Conservation (phyloP, 495 filamentous ascomycete species). For the Penicillium nucicola region DNA sequence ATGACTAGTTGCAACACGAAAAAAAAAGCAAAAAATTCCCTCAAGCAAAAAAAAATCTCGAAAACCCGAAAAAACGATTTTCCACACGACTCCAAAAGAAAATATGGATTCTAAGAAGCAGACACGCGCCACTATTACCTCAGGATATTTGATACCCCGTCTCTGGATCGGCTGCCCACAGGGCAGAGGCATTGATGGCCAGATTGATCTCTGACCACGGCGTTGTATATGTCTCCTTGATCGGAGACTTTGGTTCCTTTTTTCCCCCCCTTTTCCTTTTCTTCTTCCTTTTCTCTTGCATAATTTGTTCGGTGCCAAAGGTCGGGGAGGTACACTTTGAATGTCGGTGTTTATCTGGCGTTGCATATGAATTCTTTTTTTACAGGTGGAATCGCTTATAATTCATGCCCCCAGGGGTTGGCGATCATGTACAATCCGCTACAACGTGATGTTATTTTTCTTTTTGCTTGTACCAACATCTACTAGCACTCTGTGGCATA, state of each 20-base stretch:
- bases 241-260: slow-evolving; percentile 21
- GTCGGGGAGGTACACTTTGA: slow-evolving; percentile 17
- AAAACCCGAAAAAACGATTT: slow-evolving; percentile 11
- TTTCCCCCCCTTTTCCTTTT: slow-evolving; percentile 4
- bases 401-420: slow-evolving; percentile 4
- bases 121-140: slow-evolving; percentile 1
- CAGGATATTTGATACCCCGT: slow-evolving; percentile 27
- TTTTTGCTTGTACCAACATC: slow-evolving; percentile 20
- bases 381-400: slow-evolving; percentile 18
- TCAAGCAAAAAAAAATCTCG: slow-evolving; percentile 16
- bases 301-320: slow-evolving; percentile 25
- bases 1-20: slow-evolving; percentile 19
- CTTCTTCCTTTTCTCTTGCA: slow-evolving; percentile 19
- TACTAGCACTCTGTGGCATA: slow-evolving; percentile 14
- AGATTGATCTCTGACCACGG: slow-evolving; percentile 25
- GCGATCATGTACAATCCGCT: slow-evolving; percentile 29
- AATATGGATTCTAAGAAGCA: slow-evolving; percentile 6
- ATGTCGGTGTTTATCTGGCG: slow-evolving; percentile 16
- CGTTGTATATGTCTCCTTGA: slow-evolving; percentile 34
- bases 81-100: neutral
- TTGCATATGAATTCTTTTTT: slow-evolving; percentile 19
- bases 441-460: slow-evolving; percentile 14
- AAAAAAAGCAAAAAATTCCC: slow-evolving; percentile 10
- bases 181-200: slow-evolving; percentile 21
- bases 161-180: slow-evolving; percentile 14